Evolutionary conservation across 768 basidiomycete species (phyloP).

Genomic region (Auricularia sp.): DNA sequence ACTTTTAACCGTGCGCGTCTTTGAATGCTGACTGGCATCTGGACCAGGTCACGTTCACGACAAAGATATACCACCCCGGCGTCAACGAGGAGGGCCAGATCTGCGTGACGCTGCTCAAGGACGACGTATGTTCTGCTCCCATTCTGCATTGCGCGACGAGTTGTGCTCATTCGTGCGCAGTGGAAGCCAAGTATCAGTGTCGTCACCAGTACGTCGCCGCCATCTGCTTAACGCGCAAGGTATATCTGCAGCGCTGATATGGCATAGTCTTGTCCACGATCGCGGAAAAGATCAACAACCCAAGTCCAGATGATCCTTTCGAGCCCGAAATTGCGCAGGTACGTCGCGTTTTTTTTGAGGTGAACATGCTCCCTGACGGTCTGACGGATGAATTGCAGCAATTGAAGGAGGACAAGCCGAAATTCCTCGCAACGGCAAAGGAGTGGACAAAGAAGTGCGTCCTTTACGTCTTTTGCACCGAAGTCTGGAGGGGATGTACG

Average conservation of each 20-base stretch:
- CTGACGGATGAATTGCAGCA: conserved; percentile 30
- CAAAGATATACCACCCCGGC: conserved; percentile 85
- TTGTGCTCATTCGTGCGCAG: conserved; percentile 27
- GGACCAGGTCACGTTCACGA: conserved; percentile 65
- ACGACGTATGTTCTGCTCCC: conserved; percentile 48
- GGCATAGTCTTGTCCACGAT: conserved; percentile 58
- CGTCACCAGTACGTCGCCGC: conserved; percentile 44
- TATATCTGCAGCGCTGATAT: conserved; percentile 10
- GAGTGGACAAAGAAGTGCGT: conserved; percentile 78
- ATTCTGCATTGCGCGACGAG: not conserved
- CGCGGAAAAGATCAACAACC: conserved; percentile 81
- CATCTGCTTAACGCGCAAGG: not conserved
- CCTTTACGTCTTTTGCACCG: not conserved
- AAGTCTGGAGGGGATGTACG: not conserved
- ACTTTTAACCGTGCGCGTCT: not conserved
- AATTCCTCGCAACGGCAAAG: conserved; percentile 67
- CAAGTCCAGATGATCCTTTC: conserved; percentile 80
- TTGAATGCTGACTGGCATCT: conserved; percentile 6
- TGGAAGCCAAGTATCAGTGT: conserved; percentile 80
- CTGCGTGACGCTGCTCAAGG: conserved; percentile 73
- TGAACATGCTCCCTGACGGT: not conserved
- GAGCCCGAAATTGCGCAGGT: conserved; percentile 66
- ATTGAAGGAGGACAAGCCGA: conserved; percentile 65
- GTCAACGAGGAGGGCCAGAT: conserved; percentile 84
- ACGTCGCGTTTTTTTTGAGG: not conserved